These are phyloP conservation scores for Myrmaecium sp. DNA, from an alignment of 2,329 filamentous ascomycete genomes.

Conservation along the genomic window DNA sequence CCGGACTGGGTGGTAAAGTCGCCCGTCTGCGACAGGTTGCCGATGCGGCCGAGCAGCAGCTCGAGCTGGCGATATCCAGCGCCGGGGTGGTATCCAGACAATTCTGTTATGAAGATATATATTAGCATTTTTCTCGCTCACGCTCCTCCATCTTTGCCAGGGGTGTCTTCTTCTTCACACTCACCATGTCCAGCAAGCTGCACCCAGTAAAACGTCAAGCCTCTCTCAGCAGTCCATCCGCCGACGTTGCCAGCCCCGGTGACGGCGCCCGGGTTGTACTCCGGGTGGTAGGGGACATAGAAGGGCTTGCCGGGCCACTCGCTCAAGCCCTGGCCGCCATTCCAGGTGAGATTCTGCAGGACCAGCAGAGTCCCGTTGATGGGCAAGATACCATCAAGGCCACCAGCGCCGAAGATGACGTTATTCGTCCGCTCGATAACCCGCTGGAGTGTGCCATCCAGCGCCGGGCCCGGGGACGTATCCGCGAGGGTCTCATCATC, in stretches of 20 bases:
- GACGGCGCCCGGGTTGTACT: neutral
- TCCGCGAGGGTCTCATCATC: slow-evolving; percentile 2
- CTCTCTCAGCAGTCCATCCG: slow-evolving; percentile 2
- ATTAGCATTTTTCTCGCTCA: no score
- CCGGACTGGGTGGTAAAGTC: slow-evolving; percentile 19
- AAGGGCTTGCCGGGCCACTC: slow-evolving; percentile 4
- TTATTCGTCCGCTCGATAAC: slow-evolving; percentile 17
- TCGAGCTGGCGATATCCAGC: slow-evolving; percentile 25
- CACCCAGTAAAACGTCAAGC: slow-evolving; percentile 1
- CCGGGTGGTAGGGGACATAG: slow-evolving; percentile 3
- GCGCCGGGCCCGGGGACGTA: slow-evolving; percentile 6
- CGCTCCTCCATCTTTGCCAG: no score
- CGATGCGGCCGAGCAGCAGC: slow-evolving; percentile 22
- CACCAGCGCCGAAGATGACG: slow-evolving; percentile 9
- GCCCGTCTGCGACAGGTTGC: slow-evolving; percentile 16
- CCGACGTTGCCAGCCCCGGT: slow-evolving; percentile 3
- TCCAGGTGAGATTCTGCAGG: slow-evolving; percentile 8
- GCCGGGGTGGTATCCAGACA: slow-evolving; percentile 26
- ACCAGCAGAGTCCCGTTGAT: slow-evolving; percentile 6
- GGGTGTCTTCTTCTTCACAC: no score
- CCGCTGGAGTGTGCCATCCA: slow-evolving; percentile 8
- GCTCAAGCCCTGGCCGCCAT: slow-evolving; percentile 7
- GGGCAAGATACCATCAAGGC: slow-evolving; percentile 6
- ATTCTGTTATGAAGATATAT: no score
- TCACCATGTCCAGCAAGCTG: slow-evolving; percentile 4